Evolutionary conservation across 352 stramenopile species (phyloP).

Genomic region (Phytophthora lateralis): DNA sequence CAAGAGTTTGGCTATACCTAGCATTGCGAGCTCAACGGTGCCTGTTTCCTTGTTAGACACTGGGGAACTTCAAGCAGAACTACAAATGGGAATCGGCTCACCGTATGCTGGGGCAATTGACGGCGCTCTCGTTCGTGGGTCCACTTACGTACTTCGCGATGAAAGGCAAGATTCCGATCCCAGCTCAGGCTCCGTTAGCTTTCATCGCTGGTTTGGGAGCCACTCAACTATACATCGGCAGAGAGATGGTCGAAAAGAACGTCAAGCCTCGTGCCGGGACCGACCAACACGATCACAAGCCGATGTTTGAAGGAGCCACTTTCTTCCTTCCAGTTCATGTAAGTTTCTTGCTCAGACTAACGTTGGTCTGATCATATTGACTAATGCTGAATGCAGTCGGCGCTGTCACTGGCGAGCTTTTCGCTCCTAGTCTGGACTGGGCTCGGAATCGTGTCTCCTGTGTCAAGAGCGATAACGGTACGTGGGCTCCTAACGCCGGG

Average conservation of each 20-base stretch:
- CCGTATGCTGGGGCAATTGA: conserved; percentile 92
- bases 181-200: conserved; percentile 51
- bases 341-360: conserved; percentile 10
- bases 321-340: conserved; percentile 59
- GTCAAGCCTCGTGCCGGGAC: conserved; percentile 30
- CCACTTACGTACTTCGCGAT: conserved; percentile 92
- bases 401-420: conserved; percentile 69
- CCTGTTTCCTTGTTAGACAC: conserved; percentile 49
- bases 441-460: conserved; percentile 58
- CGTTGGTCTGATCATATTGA: background rate
- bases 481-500: conserved; percentile 53
- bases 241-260: conserved; percentile 53
- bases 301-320: conserved; percentile 35
- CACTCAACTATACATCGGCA: conserved; percentile 58
- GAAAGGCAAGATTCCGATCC: conserved; percentile 66
- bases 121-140: conserved; percentile 90
- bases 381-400: conserved; percentile 30
- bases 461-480: conserved; percentile 54
- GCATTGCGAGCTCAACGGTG: background rate
- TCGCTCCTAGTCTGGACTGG: conserved; percentile 68
- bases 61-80: conserved; percentile 97
- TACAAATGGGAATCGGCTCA: conserved; percentile 93
- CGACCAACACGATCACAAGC: conserved; percentile 19
- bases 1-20: background rate
- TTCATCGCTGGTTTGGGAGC: conserved; percentile 46